A percentile compares a stretch with the other conserved stretches of the same genome.
Conservation (phyloP, 495 filamentous ascomycete species). For the Cercophora newfieldiana region DNA sequence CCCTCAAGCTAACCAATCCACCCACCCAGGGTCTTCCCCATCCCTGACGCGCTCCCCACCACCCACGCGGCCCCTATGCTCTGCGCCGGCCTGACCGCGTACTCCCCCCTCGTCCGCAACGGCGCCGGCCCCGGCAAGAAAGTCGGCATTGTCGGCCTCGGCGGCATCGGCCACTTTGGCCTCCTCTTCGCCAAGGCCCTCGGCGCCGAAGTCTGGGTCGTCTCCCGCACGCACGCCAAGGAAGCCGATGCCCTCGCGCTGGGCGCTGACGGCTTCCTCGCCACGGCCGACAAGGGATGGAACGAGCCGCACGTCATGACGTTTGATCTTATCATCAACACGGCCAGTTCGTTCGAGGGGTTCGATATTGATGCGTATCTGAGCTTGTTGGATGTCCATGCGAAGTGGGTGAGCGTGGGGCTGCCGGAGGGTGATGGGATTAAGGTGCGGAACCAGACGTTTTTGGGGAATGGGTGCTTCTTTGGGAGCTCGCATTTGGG, state of each 20-base stretch:
- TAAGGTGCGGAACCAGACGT: slow-evolving; percentile 71
- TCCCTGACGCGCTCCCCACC: slow-evolving; percentile 70
- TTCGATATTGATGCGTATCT: slow-evolving; percentile 69
- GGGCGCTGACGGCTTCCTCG: slow-evolving; percentile 74
- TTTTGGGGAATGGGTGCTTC: slow-evolving; percentile 74
- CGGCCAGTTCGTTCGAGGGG: slow-evolving; percentile 53
- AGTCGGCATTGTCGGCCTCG: slow-evolving; percentile 69
- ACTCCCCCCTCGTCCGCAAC: slow-evolving; percentile 73
- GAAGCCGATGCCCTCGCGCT: slow-evolving; percentile 65
- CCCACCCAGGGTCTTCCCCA: slow-evolving; percentile 63
- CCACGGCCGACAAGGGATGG: slow-evolving; percentile 68
- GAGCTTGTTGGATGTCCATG: slow-evolving; percentile 78
- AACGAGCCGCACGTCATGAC: slow-evolving; percentile 53
- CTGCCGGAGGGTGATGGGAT: slow-evolving; percentile 80
- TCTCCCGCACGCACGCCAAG: slow-evolving; percentile 68
- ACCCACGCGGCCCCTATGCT: slow-evolving; percentile 80
- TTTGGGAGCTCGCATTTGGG: slow-evolving; percentile 83
- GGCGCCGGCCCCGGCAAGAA: slow-evolving; percentile 77
- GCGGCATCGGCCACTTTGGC: slow-evolving; percentile 75
- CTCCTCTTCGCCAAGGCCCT: slow-evolving; percentile 70
- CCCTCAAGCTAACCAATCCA: background rate
- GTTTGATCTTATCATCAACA: slow-evolving; percentile 63
- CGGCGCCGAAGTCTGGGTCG: slow-evolving; percentile 69
- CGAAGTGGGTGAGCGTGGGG: slow-evolving; percentile 78
- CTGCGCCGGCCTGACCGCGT: slow-evolving; percentile 83